Evolutionary conservation across 2,329 filamentous ascomycete genomes (phyloP), one percentile per base, ranked within the genome.

Genomic region (Pseudogymnoascus sp.): DNA sequence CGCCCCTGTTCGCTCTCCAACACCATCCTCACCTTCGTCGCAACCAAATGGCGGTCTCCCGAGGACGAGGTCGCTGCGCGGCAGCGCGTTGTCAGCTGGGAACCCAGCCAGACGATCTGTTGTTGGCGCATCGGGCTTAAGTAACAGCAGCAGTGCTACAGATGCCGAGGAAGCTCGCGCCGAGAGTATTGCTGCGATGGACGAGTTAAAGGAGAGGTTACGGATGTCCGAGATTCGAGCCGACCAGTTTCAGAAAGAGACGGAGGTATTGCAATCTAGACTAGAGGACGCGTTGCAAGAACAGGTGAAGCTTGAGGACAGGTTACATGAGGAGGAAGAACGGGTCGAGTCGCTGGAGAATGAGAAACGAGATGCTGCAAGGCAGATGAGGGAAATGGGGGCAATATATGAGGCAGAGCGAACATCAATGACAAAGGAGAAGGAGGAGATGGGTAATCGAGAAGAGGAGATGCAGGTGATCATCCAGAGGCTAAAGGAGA

Each of bases 391-490:
- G 67, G 95, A 99, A 75, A 87, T 97, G 78, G 93, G 97, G 76
- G 87, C 87, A 67, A 93, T 96, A 68, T 96, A 96, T 75, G 93
- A 97, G 75, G 87, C 89, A 50, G 95, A 99, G 77, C 86, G 91
- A 67, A 90, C 88, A 72, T 86, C 90, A 63, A 89, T 93, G 78
- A 86, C 91, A 72, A 91, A 93, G 76, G 93, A 97, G 75, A 95
- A 96, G 78, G 93, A 97, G 68, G 91, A 96, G 70, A 88, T 93
- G 76, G 81, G 84, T 63, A 88, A 88, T 69, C 84, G 88, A 64
- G 92, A 97, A 73, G 92, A 96, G 72, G 92, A 96, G 75, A 87
- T 97, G 83, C 91, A 96, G 76, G 81, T 85, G 64, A 89, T 93
- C 63, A 95, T 97, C 72, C 91, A 96, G 77, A 83, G 93, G 63